phyloP scores from a whole-genome alignment of 768 basidiomycete genomes.

The Termitomyces sp. region DNA sequence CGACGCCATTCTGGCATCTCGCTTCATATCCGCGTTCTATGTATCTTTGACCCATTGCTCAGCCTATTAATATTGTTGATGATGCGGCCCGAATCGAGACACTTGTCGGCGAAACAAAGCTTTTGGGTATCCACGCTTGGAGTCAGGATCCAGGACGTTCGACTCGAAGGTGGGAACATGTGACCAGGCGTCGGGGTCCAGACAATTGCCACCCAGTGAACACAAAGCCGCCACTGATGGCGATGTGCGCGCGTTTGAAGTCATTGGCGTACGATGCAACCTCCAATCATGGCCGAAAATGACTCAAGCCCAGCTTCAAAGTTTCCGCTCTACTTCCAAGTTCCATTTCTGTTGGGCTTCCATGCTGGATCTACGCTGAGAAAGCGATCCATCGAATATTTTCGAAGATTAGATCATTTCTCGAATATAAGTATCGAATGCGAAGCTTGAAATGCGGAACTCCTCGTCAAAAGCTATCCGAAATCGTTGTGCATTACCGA shows the following conservation, averaged over 20 bases:
- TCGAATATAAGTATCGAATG: neutral
- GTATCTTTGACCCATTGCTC: neutral
- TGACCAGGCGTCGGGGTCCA: neutral
- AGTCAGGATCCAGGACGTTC: neutral
- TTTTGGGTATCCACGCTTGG: neutral
- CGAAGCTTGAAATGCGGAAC: neutral
- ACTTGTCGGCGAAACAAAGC: neutral
- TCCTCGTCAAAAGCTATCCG: neutral
- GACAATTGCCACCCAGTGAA: neutral
- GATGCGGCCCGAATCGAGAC: neutral
- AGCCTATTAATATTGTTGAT: neutral
- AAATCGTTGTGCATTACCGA: neutral
- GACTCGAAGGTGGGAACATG: neutral
- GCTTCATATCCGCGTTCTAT: neutral
- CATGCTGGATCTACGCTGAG: conserved; percentile 5
- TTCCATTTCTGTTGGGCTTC: conserved; percentile 1
- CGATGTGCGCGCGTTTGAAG: neutral
- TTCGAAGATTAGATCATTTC: neutral
- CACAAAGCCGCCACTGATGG: neutral
- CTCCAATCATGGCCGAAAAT: neutral
- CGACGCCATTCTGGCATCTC: neutral
- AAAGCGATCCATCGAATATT: neutral
- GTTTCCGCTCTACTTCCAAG: neutral
- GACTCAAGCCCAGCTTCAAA: neutral
- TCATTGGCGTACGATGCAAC: neutral